These are phyloP conservation scores for Dryadomyces quercivorus DNA, from an alignment of 2,329 filamentous ascomycete species.

Conservation along the genomic window DNA sequence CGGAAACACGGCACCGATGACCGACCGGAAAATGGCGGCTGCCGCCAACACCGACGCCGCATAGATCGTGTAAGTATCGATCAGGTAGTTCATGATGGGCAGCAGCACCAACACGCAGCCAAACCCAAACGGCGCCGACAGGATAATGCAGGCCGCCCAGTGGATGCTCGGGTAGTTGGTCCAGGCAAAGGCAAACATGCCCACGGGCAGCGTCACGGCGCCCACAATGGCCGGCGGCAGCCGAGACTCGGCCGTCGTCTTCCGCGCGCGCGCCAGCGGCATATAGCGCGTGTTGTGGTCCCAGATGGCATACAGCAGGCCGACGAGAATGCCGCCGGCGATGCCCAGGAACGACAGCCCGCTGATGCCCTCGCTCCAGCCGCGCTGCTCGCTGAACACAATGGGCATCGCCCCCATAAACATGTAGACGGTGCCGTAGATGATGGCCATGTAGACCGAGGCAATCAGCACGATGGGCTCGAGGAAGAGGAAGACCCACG, in stretches of 20 bases:
- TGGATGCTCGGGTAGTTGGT: conserved; percentile 44
- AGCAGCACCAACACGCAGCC: conserved; percentile 35
- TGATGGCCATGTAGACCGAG: conserved; percentile 40
- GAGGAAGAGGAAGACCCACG: conserved; percentile 50
- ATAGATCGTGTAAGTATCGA: conserved; percentile 40
- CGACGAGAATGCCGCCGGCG: conserved; percentile 33
- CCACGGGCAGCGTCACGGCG: conserved; percentile 37
- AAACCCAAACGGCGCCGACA: conserved; percentile 21
- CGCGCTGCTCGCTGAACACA: conserved; percentile 37
- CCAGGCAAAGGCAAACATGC: conserved; percentile 57
- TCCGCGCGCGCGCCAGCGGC: not conserved
- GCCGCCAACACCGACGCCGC: conserved; percentile 52
- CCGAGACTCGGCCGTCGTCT: conserved; percentile 32
- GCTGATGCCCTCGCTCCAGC: conserved; percentile 41
- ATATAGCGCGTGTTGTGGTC: conserved; percentile 3
- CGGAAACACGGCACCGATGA: conserved; percentile 46
- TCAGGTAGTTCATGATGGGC: conserved; percentile 39
- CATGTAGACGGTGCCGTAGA: conserved; percentile 44
- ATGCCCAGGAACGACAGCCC: conserved; percentile 39
- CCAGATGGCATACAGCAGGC: conserved; percentile 23
- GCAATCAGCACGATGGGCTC: conserved; percentile 54
- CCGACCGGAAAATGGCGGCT: conserved; percentile 43
- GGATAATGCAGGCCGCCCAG: conserved; percentile 39
- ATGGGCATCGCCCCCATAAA: conserved; percentile 46
- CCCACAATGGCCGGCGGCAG: conserved; percentile 46